Conservation (phyloP, 1,284 basidiomycete species). For the Melampsora abietis-canadensis region DNA sequence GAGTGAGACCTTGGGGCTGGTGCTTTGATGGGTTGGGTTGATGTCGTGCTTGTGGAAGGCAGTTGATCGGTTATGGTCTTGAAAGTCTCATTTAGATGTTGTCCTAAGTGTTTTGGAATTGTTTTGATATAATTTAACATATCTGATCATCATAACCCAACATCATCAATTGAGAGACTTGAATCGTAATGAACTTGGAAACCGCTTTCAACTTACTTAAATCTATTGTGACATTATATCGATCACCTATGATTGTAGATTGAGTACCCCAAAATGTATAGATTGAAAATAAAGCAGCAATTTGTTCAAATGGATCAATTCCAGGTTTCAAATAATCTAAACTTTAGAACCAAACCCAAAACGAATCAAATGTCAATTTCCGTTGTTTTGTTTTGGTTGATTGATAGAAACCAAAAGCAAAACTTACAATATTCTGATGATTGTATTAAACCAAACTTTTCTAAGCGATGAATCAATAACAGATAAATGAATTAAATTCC, state of each 20-base stretch:
- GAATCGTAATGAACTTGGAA: too few relatives aligned
- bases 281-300: conserved; percentile 13
- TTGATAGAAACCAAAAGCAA: too few relatives aligned
- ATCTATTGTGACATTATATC: conserved; percentile 17
- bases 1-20: background rate
- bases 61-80: background rate
- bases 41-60: background rate
- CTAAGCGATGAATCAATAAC: conserved; percentile 29
- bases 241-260: conserved; percentile 4
- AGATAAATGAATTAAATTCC: conserved; percentile 31
- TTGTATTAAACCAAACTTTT: conserved; percentile 21
- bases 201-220: background rate
- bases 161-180: background rate
- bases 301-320: background rate
- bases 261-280: conserved; percentile 34
- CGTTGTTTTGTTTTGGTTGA: too few relatives aligned
- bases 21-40: background rate
- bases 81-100: background rate
- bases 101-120: background rate
- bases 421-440: conserved; percentile 20
- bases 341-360: background rate
- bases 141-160: background rate
- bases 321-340: background rate
- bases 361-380: too few relatives aligned
- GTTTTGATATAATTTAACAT: conserved; percentile 10